Base-by-base conservation (phyloP, 2,329 filamentous ascomycete species). In the Paracoccidioides lutzii region DNA sequence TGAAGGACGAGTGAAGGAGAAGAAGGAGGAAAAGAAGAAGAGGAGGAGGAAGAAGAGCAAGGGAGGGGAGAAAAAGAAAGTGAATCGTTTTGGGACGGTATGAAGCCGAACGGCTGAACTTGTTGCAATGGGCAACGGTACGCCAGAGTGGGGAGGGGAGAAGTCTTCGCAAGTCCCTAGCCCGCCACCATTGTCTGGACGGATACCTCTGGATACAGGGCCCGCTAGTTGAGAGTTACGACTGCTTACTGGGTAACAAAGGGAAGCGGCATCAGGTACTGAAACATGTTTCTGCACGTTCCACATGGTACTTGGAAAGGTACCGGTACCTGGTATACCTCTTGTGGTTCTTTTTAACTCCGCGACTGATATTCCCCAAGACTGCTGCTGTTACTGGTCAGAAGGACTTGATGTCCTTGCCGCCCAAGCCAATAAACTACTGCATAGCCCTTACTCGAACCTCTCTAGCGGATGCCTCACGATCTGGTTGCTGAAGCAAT, bases 41-140 rank as follows among this genome's bases (percentile, higher is more conserved):
- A 37, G 30, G 54, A 56, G 32, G 15, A 59, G 52, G 52, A 53
- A 45, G 52, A 55, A 33, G 15, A 48, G 32, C 41, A 52, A 6
- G 12, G 8, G 6, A 22, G 9, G 45, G 4, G 46, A 38, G 46
- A 38, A 10, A 30, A 4, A 38, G 33, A 50, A 38, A 50, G 46
- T n/a, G 46, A 37, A 50, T 50, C 33, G 46, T 37, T 40, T 46
- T 44, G 38, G 45, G 28, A 46, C 38, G n/a, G 46, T 37, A 22
- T 50, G 46, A 28, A 37, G 33, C 35, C 38, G 52, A 22, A 42
- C 41, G 53, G 37, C 44, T 54, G 42, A 48, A 52, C 44, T 48
- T 60, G 59, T 61, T 60, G 59, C 59, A 61, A 61, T 54, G 59
- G 59, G 59, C 59, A 61, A 61, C 59, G 56, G 50, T 28, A 28